phyloP scores from a whole-genome alignment of 108 stramenopile species.

The Cyclotella sp. region DNA sequence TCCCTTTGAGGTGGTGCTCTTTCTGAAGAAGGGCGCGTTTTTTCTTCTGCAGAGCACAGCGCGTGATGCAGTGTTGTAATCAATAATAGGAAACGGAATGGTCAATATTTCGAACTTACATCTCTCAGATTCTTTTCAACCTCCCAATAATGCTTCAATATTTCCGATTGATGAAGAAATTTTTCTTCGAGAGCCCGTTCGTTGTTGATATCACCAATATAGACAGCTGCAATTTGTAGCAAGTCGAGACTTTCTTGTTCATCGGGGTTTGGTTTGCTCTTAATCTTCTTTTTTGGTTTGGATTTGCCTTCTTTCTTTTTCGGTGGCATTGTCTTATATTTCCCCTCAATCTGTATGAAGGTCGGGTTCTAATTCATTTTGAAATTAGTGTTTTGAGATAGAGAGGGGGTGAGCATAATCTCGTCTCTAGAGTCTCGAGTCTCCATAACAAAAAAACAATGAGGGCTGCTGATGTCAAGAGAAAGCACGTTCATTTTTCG shows the following conservation, averaged over 20 bases:
- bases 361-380: too few species aligned
- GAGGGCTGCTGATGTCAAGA: too few species aligned
- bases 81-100: too few species aligned
- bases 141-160: slow-evolving; percentile 42
- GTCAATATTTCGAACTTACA: slow-evolving; percentile 2
- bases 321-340: slow-evolving; percentile 19
- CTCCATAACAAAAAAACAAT: too few species aligned
- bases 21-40: slow-evolving; percentile 35
- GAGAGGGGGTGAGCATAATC: too few species aligned
- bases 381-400: too few species aligned
- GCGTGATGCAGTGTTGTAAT: background rate
- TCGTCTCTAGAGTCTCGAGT: too few species aligned
- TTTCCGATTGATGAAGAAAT: slow-evolving; percentile 29
- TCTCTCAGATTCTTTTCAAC: slow-evolving; percentile 45
- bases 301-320: slow-evolving; percentile 31
- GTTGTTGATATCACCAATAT: slow-evolving; percentile 14
- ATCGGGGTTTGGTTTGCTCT: slow-evolving; percentile 17
- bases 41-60: slow-evolving; percentile 9
- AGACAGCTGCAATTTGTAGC: slow-evolving; percentile 22
- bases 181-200: slow-evolving; percentile 23
- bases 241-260: slow-evolving; percentile 35
- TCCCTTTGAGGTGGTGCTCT: slow-evolving; percentile 39
- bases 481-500: too few species aligned
- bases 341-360: background rate
- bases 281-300: slow-evolving; percentile 27